Base-by-base conservation (phyloP, 208 protist genomes). In the Herpetomonas muscarum region DNA sequence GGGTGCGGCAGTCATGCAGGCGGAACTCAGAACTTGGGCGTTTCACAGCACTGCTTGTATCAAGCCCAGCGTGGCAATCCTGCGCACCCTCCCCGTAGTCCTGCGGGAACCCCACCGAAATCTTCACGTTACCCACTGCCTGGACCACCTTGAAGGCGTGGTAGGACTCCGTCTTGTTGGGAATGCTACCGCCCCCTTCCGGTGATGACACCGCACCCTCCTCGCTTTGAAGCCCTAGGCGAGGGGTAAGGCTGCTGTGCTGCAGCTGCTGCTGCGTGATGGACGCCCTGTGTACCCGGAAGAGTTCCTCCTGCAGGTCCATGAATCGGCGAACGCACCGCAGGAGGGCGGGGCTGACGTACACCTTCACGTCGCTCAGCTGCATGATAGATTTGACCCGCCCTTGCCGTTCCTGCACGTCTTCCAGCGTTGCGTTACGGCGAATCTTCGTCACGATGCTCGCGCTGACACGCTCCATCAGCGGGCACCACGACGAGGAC, bases 401-500 rank as follows among this genome's bases (percentile, higher is more conserved):
- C 1, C 67, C 71, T 29, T 57, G 61, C 22, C 71, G 58, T 13
- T 60, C 34, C 41, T 55, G 61, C 15, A 76, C 55, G 42, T 79
- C 71, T 17, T 79, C 67, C 15, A 79, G 17, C 7, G 64, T 67
- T 0, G 53, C 19, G 51, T 70, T 78, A 6, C 55, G 49, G 15
- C 9, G 25, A 7, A 12, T 42, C 28, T 21, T 61, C n/a, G 2
- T 64, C 59, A 21, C 71, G 12, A 28, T 74, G 55, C 15, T 24
- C 0, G 73, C 12, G 47, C 45, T 25, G 21, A 67, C 70, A 24
- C 55, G 59, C 48, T 81, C 74, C 30, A 85, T 13, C 30, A 73
- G 49, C 12, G 74, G 67, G 49, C 48, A 50, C 78, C 78, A 85
- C 24, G 69, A 42, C 0, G 69, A 71, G 21, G 57, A 61, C 9